Conservation (phyloP, 768 basidiomycete species). For the Macrolepiota fuliginosa region DNA sequence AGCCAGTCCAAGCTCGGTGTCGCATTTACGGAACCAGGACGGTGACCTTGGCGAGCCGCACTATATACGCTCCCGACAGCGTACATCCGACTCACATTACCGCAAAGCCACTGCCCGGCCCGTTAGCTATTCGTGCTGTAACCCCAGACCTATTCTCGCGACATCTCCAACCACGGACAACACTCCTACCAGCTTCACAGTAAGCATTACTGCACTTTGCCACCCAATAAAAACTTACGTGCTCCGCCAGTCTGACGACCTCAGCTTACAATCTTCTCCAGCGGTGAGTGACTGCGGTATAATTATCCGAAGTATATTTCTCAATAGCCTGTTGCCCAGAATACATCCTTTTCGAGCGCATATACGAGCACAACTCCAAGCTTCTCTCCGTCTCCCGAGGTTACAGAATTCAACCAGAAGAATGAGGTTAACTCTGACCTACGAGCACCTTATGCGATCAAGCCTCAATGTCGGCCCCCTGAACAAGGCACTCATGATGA, state of each 20-base stretch:
- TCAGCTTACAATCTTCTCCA: conserved; percentile 7
- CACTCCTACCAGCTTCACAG: neutral
- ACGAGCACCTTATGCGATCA: neutral
- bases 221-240: neutral
- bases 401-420: neutral
- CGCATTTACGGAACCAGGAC: neutral
- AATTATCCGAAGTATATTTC: neutral
- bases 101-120: neutral
- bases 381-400: neutral
- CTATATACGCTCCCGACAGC: neutral
- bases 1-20: conserved; percentile 15
- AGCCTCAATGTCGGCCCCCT: neutral
- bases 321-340: neutral
- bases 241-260: neutral
- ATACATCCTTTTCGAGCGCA: conserved; percentile 10
- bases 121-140: neutral
- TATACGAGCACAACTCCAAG: neutral
- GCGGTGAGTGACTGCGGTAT: neutral
- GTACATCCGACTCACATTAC: neutral
- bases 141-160: neutral
- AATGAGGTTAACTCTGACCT: neutral
- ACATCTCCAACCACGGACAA: neutral
- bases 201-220: neutral
- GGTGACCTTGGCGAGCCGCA: neutral
- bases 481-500: neutral